phyloP scores from a whole-genome alignment of 768 basidiomycete genomes.

The Rhizopogon salebrosus region DNA sequence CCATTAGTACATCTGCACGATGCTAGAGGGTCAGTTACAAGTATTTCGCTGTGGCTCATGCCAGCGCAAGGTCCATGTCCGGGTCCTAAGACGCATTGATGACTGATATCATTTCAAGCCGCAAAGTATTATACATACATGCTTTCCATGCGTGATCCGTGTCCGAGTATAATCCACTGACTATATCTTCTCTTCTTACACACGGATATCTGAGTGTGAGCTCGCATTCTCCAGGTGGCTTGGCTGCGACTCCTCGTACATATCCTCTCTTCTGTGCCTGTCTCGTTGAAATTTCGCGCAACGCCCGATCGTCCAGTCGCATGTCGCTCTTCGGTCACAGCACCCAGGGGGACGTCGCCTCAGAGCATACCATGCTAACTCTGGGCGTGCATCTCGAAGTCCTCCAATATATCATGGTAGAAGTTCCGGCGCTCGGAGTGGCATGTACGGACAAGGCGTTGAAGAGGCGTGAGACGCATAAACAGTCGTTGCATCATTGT shows the following conservation, averaged over 20 bases:
- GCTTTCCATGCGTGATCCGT: too few species aligned
- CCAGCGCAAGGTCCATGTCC: too few species aligned
- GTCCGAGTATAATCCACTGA: too few species aligned
- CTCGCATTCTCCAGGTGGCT: neutral
- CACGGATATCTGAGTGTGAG: neutral
- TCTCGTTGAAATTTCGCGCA: constrained; percentile 8
- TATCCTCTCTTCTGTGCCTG: neutral
- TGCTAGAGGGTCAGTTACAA: too few species aligned
- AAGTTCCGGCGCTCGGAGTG: constrained; percentile 38
- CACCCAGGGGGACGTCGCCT: constrained; percentile 19
- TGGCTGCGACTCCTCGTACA: neutral
- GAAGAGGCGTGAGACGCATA: neutral
- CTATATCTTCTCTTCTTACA: constrained; percentile 49
- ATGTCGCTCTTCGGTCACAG: constrained; percentile 1
- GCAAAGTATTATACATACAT: too few species aligned
- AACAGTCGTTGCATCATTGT: neutral
- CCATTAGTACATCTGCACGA: too few species aligned
- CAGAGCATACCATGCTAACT: constrained; percentile 22
- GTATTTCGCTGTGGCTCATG: too few species aligned
- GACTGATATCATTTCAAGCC: too few species aligned
- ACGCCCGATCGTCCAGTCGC: constrained; percentile 1
- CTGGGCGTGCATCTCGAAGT: constrained; percentile 42
- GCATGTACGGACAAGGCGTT: constrained; percentile 23
- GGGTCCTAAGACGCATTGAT: too few species aligned
- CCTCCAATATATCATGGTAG: constrained; percentile 62